Percentiles rank a stretch among this genome's conserved stretches.
Evolutionary conservation across 2,329 filamentous ascomycete species (phyloP).

Genomic region (Fusarium sp.): DNA sequence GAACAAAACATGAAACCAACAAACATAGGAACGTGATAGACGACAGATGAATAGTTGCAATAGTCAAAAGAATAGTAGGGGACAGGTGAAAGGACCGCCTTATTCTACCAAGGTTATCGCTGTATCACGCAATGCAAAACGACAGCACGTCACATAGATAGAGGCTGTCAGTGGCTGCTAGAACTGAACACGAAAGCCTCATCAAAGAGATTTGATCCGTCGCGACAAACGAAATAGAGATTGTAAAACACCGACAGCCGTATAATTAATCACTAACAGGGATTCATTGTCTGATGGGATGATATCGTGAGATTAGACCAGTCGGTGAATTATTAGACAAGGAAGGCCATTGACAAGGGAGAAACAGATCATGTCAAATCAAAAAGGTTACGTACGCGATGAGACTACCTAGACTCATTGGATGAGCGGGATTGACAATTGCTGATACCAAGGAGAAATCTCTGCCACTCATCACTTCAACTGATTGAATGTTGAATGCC

Average conservation of each 20-base stretch:
- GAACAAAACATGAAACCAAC: neutral
- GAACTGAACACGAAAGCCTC: neutral
- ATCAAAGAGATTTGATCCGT: neutral
- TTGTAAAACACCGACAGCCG: neutral
- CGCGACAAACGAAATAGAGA: neutral
- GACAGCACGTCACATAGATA: neutral
- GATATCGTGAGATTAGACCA: slow-evolving; percentile 12
- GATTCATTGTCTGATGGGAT: neutral
- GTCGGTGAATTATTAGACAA: neutral
- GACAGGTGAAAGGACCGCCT: neutral
- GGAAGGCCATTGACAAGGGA: neutral
- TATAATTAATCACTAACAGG: neutral
- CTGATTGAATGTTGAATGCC: slow-evolving; percentile 20
- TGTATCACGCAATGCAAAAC: neutral
- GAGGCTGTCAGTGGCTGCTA: neutral
- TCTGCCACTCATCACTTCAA: neutral
- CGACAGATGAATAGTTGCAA: neutral
- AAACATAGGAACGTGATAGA: neutral
- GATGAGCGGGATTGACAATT: slow-evolving; percentile 1
- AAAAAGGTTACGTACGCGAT: neutral
- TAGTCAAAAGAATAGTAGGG: neutral
- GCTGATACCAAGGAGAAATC: slow-evolving; percentile 4
- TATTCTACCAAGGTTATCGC: neutral
- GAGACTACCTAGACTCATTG: neutral
- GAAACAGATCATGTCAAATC: neutral